A percentile compares a stretch with the other conserved stretches of the same genome.
These are phyloP conservation scores for Dactylellina cionopaga DNA, from an alignment of 2,329 filamentous ascomycete species.

Conservation along the genomic window DNA sequence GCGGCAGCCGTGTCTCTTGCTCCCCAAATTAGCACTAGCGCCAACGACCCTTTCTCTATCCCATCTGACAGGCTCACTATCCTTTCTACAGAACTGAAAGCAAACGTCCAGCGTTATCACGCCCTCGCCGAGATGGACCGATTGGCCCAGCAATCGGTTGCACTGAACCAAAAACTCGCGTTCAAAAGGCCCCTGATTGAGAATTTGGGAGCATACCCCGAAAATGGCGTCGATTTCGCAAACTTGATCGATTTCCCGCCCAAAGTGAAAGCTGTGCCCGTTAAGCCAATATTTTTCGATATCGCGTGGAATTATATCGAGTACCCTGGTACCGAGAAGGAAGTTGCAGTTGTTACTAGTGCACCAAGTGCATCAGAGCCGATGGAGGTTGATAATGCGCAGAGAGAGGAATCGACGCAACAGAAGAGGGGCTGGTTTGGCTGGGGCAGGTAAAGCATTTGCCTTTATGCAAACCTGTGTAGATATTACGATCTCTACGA, in stretches of 20 bases:
- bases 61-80: slow-evolving; percentile 68
- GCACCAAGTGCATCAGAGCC: slow-evolving; percentile 14
- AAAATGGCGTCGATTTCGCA: slow-evolving; percentile 74
- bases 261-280: slow-evolving; percentile 80
- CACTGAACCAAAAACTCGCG: slow-evolving; percentile 64
- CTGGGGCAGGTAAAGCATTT: slow-evolving; percentile 54
- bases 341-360: slow-evolving; percentile 41
- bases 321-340: slow-evolving; percentile 72
- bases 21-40: slow-evolving; percentile 61
- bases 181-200: slow-evolving; percentile 74
- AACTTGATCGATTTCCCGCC: slow-evolving; percentile 90
- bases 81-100: slow-evolving; percentile 72
- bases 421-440: slow-evolving; percentile 55
- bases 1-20: slow-evolving; percentile 63
- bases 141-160: slow-evolving; percentile 30
- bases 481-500: not conserved
- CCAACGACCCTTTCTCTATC: slow-evolving; percentile 74
- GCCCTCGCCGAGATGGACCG: slow-evolving; percentile 82
- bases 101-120: slow-evolving; percentile 80
- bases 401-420: slow-evolving; percentile 29
- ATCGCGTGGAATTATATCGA: slow-evolving; percentile 98
- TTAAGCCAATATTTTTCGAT: slow-evolving; percentile 95
- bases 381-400: slow-evolving; percentile 56
- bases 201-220: slow-evolving; percentile 78
- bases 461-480: not conserved